Base-by-base conservation (phyloP, 352 stramenopile genomes). In the Blastocystis sp. region DNA sequence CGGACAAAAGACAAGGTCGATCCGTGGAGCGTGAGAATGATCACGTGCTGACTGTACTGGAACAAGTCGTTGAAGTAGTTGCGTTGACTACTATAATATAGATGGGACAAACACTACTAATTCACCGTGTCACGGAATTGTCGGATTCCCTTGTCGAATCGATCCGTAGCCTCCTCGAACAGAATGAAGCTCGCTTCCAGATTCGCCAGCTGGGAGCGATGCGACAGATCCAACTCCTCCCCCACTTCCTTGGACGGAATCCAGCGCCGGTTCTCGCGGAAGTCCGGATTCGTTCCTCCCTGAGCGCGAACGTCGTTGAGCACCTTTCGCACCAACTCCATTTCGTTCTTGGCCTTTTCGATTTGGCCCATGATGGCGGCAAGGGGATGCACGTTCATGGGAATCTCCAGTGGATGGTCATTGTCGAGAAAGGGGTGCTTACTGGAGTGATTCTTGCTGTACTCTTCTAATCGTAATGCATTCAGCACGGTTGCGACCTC, bases 51-150 rank as follows among this genome's bases (percentile, higher is more conserved):
- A 11, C 74, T 28, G 34, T 84, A 84, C 28, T 59, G 57, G 43
- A 61, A 54, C 10, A 84, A 42, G 24, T 84, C 74, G 28, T 69
- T 69, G 40, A 84, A 84, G 34, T 68, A 84, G 38, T 84, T 84
- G 3, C 74, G 74, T 48, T 84, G 54, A n/a, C 74, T 84, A 69
- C 3, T 17, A 57, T 42, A 7, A 54, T 24, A 52, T n/a, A 21
- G 2, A 17, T 34, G n/a, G n/a, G 2, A 28, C 7, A 9, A 68
- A 52, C 7, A 9, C 10, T 28, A 84, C 74, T n/a, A 70, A 1
- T 14, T 48, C 10, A 84, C 24, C 19, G 48, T 14, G 21, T 68
- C 11, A 4, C 48, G 48, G 42, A 84, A 24, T 4, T 59, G 40
- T 34, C 17, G 54, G 28, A 57, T 52, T 68, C 57, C 60, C 6